Conservation (phyloP, 345 rosid genomes). For the Murraya paniculata region DNA sequence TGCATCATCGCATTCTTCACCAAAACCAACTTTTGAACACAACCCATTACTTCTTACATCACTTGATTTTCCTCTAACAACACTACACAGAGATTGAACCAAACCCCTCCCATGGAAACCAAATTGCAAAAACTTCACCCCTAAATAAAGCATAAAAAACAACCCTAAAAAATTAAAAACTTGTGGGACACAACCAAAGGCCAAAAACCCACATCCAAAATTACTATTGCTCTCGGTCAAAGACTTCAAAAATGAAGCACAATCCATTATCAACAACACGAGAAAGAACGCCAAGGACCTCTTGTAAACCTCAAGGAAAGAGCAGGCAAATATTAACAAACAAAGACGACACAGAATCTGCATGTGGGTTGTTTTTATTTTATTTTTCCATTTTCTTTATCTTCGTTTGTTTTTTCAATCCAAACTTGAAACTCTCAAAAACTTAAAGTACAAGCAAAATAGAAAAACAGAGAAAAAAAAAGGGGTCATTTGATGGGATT, state of each 20-base stretch:
- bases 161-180: slow-evolving; percentile 29
- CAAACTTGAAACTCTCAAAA: slow-evolving; percentile 4
- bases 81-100: slow-evolving; percentile 20
- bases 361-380: slow-evolving; percentile 17
- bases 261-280: slow-evolving; percentile 32
- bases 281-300: slow-evolving; percentile 17
- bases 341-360: slow-evolving; percentile 26
- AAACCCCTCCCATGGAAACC: slow-evolving; percentile 23
- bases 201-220: slow-evolving; percentile 40
- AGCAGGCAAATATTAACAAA: slow-evolving; percentile 30
- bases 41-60: slow-evolving; percentile 8
- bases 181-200: slow-evolving; percentile 41
- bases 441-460: slow-evolving; percentile 9
- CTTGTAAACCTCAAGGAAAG: slow-evolving; percentile 29
- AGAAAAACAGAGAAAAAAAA: background rate
- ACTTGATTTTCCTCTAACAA: slow-evolving; percentile 25
- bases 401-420: no score
- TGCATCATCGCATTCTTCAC: slow-evolving; percentile 15
- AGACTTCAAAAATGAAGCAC: slow-evolving; percentile 37
- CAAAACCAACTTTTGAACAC: slow-evolving; percentile 15
- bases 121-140: slow-evolving; percentile 34
- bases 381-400: no score
- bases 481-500: background rate
- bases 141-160: slow-evolving; percentile 36
- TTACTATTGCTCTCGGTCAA: slow-evolving; percentile 21